Evolutionary conservation across 306 rosid genomes (phyloP).

Genomic region (Adenanthera pavonina): DNA sequence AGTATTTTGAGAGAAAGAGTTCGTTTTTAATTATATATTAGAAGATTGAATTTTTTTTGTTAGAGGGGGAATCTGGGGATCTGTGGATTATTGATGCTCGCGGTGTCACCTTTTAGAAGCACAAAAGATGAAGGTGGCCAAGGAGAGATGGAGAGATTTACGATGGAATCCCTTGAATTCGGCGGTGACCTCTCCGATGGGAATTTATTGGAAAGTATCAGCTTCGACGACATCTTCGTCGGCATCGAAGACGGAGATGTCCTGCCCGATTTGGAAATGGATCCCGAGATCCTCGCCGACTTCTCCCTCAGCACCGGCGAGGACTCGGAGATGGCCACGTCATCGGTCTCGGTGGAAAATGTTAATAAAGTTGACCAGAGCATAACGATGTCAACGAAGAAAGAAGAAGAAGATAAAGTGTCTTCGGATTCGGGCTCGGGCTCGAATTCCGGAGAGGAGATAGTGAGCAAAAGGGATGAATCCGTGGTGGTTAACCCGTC

Average conservation of each 20-base stretch:
- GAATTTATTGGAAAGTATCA: constrained; percentile 69
- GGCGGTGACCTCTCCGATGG: constrained; percentile 66
- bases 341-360: constrained; percentile 49
- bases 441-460: constrained; percentile 55
- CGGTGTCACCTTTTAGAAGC: constrained; percentile 73
- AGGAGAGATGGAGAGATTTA: constrained; percentile 63
- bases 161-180: constrained; percentile 57
- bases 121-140: constrained; percentile 55
- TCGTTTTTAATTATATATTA: not conserved
- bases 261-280: constrained; percentile 91
- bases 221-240: constrained; percentile 76
- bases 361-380: constrained; percentile 17
- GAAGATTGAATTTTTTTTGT: constrained; percentile 9
- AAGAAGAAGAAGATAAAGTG: constrained; percentile 48
- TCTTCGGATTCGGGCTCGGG: constrained; percentile 38
- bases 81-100: constrained; percentile 59
- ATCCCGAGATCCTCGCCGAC: constrained; percentile 71
- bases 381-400: not conserved
- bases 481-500: constrained; percentile 35
- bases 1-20: not conserved
- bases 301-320: constrained; percentile 61
- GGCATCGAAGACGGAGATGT: constrained; percentile 67
- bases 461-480: constrained; percentile 55
- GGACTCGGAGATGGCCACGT: constrained; percentile 50
- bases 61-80: not conserved